These are phyloP conservation scores for Alternaria rosae DNA, from an alignment of 2,329 filamentous ascomycete species.

Conservation along the genomic window DNA sequence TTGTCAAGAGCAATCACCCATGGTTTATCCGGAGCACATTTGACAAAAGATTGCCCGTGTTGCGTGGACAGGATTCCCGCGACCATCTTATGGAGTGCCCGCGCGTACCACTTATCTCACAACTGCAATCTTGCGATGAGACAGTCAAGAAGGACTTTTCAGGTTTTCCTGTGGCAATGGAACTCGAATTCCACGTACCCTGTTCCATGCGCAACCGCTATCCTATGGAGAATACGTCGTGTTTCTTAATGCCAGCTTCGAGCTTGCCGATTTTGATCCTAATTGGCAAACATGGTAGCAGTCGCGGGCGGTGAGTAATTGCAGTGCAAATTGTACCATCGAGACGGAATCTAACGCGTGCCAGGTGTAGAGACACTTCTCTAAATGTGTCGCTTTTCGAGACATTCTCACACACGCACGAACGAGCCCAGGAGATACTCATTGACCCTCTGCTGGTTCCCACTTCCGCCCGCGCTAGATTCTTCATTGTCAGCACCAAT, in stretches of 20 bases:
- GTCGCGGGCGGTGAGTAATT: background rate
- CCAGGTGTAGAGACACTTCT: background rate
- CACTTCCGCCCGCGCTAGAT: background rate
- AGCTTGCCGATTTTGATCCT: background rate
- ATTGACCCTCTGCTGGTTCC: background rate
- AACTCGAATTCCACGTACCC: slow-evolving; percentile 6
- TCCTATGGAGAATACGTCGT: background rate
- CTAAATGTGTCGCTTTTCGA: background rate
- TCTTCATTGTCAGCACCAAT: background rate
- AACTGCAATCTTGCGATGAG: slow-evolving; percentile 3
- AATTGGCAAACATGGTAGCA: too few relatives aligned
- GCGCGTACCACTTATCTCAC: slow-evolving; percentile 6
- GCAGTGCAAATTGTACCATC: background rate
- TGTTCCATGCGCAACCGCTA: background rate
- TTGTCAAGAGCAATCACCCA: slow-evolving; percentile 9
- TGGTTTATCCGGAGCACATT: background rate
- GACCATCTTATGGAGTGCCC: background rate
- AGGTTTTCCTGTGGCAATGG: slow-evolving; percentile 10
- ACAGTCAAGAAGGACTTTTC: background rate
- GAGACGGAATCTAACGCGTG: background rate
- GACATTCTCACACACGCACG: slow-evolving; percentile 1
- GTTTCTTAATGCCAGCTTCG: slow-evolving; percentile 5
- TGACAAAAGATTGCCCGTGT: background rate
- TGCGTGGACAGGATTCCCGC: background rate
- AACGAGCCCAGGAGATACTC: slow-evolving; percentile 8